phyloP scores from a whole-genome alignment of 495 filamentous ascomycete genomes.

The Hypoxylon perforatum region DNA sequence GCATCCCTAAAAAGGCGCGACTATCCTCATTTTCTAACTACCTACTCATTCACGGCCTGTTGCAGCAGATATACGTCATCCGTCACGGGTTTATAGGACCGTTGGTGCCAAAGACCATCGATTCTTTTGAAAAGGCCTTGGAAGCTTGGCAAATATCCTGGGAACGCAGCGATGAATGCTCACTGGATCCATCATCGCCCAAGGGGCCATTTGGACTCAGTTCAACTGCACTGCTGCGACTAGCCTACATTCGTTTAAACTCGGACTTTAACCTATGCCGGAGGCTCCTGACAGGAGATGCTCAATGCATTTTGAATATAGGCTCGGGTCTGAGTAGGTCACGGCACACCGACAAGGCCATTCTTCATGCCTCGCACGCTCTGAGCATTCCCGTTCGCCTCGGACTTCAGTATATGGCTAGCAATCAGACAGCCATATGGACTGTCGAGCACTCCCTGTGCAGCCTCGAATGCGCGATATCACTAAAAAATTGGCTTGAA shows the following conservation, averaged over 20 bases:
- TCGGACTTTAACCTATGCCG: slow-evolving; percentile 61
- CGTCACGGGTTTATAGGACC: slow-evolving; percentile 36
- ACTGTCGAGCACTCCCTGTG: slow-evolving; percentile 62
- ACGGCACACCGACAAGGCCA: slow-evolving; percentile 60
- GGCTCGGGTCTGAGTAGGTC: slow-evolving; percentile 58
- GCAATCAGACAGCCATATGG: slow-evolving; percentile 66
- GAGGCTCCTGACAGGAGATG: slow-evolving; percentile 61
- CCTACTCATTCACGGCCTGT: slow-evolving; percentile 64
- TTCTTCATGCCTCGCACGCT: slow-evolving; percentile 64
- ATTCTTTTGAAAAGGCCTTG: slow-evolving; percentile 40
- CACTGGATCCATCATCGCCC: slow-evolving; percentile 63
- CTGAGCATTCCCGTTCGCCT: slow-evolving; percentile 65
- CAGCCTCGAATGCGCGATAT: slow-evolving; percentile 60
- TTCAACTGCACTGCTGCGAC: slow-evolving; percentile 63
- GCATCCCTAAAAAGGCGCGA: slow-evolving; percentile 46
- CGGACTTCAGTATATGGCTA: slow-evolving; percentile 64
- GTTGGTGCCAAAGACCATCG: slow-evolving; percentile 51
- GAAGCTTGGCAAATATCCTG: slow-evolving; percentile 65
- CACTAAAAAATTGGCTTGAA: slow-evolving; percentile 63
- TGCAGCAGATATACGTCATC: slow-evolving; percentile 65
- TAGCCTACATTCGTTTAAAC: slow-evolving; percentile 65
- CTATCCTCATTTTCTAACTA: slow-evolving; percentile 65
- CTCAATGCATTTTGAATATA: slow-evolving; percentile 54
- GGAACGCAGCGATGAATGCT: slow-evolving; percentile 64
- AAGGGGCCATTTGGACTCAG: slow-evolving; percentile 66